phyloP scores from a whole-genome alignment of 2,329 filamentous ascomycete species.

The Pezicula rhizophila region DNA sequence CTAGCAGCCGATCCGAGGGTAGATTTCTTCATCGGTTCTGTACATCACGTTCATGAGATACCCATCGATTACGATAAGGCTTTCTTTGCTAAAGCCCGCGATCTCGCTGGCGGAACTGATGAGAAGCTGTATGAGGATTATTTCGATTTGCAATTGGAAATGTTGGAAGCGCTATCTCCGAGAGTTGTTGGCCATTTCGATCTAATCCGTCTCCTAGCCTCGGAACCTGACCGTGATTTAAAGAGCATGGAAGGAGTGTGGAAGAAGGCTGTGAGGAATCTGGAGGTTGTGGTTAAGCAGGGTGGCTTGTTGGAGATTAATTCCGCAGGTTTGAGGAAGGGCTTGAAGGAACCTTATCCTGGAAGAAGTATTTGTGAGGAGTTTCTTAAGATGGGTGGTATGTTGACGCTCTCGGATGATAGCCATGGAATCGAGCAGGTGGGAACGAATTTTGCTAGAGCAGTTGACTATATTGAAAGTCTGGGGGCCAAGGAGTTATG shows the following conservation, averaged over 20 bases:
- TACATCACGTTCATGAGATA: slow-evolving; percentile 81
- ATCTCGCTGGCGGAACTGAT: slow-evolving; percentile 50
- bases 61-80: slow-evolving; percentile 81
- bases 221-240: slow-evolving; percentile 58
- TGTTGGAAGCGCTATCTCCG: slow-evolving; percentile 68
- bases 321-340: slow-evolving; percentile 80
- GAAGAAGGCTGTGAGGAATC: slow-evolving; percentile 67
- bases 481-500: slow-evolving; percentile 59
- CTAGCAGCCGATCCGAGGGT: slow-evolving; percentile 57
- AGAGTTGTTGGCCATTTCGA: slow-evolving; percentile 91
- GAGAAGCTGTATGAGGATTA: slow-evolving; percentile 74
- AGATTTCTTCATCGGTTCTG: slow-evolving; percentile 88
- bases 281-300: slow-evolving; percentile 63
- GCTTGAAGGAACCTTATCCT: slow-evolving; percentile 86
- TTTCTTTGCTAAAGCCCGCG: slow-evolving; percentile 47
- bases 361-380: slow-evolving; percentile 69
- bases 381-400: slow-evolving; percentile 67
- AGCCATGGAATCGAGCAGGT: slow-evolving; percentile 86
- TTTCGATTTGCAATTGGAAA: slow-evolving; percentile 79
- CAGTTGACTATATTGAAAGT: slow-evolving; percentile 63
- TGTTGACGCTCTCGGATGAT: slow-evolving; percentile 90
- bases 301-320: slow-evolving; percentile 88
- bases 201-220: slow-evolving; percentile 75
- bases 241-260: slow-evolving; percentile 59
- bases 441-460: slow-evolving; percentile 72